Evolutionary conservation across 257 asterid species (phyloP).

Genomic region (Solanum pinnatisectum): DNA sequence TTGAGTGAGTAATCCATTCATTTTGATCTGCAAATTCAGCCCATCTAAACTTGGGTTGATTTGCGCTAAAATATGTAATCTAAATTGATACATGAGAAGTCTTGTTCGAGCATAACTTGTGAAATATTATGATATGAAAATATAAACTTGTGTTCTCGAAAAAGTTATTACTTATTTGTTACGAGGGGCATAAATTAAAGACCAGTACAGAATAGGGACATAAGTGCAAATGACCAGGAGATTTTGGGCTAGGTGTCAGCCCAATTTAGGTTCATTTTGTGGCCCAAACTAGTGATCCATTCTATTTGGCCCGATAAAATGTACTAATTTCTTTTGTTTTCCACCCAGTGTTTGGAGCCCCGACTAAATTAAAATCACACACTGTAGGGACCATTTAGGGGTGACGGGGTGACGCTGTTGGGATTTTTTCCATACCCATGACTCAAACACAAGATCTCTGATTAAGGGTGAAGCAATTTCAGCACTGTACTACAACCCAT

Average conservation of each 20-base stretch:
- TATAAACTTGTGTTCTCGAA: background rate
- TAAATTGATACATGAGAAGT: background rate
- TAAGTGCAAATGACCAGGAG: background rate
- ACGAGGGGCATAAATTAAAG: background rate
- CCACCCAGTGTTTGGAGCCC: rapidly evolving
- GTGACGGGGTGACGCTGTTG: too few relatives aligned
- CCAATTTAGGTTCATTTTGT: background rate
- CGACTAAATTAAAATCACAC: too few relatives aligned
- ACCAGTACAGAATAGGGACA: background rate
- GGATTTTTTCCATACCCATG: too few relatives aligned
- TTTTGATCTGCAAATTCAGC: background rate
- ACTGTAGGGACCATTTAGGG: too few relatives aligned
- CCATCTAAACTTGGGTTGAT: background rate
- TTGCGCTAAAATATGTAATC: background rate
- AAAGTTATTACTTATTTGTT: too few relatives aligned
- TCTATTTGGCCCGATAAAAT: background rate
- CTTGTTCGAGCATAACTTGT: background rate
- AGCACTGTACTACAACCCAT: too few relatives aligned
- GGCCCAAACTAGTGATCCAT: background rate
- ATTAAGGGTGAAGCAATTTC: too few relatives aligned
- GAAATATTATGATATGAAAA: background rate
- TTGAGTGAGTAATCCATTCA: background rate
- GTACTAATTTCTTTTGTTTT: too few relatives aligned
- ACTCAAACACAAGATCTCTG: too few relatives aligned
- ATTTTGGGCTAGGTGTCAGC: background rate